Evolutionary conservation across 164 flowering plant species (phyloP), one percentile per base, ranked within the genome.

Genomic region (Echeveria elegans): DNA sequence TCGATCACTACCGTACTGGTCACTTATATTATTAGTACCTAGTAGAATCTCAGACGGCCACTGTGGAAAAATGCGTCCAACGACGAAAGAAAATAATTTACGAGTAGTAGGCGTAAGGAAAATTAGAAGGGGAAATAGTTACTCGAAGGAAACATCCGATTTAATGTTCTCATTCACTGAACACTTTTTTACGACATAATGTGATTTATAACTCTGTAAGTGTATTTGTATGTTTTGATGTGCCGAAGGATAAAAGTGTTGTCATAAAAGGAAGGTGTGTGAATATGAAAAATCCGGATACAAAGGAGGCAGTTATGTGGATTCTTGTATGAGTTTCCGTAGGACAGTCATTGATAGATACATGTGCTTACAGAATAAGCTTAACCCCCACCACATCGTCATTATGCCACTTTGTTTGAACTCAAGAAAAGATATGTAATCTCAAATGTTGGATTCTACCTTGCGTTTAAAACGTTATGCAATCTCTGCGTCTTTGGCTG

Each of bases 311-410:
- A 26, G 30, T 26, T 32, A 56, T 56, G 23, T 56, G 32, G 31
- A 11, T 56, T 56, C 32, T 18, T 28, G 15, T 10, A 50, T 16
- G 53, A 24, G 60, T 26, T 53, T 23, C 60, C 26, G 61, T 29
- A 28, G 61, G 61, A 12, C 61, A 56, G 6, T 23, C 0, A 11
- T 56, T 56, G 61, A 56, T 56, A 56, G 31, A 56, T 56, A 56
- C 61, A 56, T 56, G 31, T 56, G 61, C 61, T 19, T 23, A 53
- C 32, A 56, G 61, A 56, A 56, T 56, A 56, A 56, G 16, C 19
- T 6, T 4, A 56, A 28, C 6, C 61, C 61, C 61, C n/a, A 28
- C 61, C 61, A 56, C 34, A 56, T 50, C 53, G 24, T 3, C 18
- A 23, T 53, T 53, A 53, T 30, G 60, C 32, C 32, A 34, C 10